These are phyloP conservation scores for Ascochyta rabiei DNA, from an alignment of 2,329 filamentous ascomycete genomes.

Conservation along the genomic window DNA sequence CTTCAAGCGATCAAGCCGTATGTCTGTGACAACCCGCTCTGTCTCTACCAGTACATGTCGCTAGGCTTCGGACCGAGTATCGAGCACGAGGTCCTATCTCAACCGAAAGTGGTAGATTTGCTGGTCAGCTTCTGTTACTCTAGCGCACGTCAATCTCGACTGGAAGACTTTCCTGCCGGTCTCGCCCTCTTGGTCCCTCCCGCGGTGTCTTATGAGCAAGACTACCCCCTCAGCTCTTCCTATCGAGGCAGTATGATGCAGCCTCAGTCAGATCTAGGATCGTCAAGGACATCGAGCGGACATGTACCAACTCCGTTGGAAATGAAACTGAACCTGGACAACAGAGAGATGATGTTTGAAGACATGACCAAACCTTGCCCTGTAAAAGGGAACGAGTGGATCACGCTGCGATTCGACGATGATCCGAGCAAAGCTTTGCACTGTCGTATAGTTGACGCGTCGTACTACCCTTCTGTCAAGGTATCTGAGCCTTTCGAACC, in stretches of 20 bases:
- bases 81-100: slow-evolving; percentile 80
- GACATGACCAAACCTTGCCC: slow-evolving; percentile 33
- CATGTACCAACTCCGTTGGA: not conserved
- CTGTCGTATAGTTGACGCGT: slow-evolving; percentile 57
- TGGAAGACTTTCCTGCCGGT: slow-evolving; percentile 63
- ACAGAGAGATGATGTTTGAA: slow-evolving; percentile 53
- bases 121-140: slow-evolving; percentile 81
- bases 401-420: slow-evolving; percentile 46
- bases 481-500: slow-evolving; percentile 35
- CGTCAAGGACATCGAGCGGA: not conserved
- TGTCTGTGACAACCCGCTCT: slow-evolving; percentile 77
- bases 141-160: slow-evolving; percentile 53
- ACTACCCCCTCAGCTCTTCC: slow-evolving; percentile 8
- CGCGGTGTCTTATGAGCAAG: slow-evolving; percentile 21
- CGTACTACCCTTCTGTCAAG: slow-evolving; percentile 52
- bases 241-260: not conserved
- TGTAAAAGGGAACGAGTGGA: slow-evolving; percentile 60
- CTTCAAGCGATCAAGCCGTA: slow-evolving; percentile 75
- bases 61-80: slow-evolving; percentile 85
- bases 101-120: slow-evolving; percentile 83
- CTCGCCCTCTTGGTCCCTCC: slow-evolving; percentile 61
- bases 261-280: not conserved
- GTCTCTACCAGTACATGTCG: slow-evolving; percentile 85
- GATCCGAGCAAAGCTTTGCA: slow-evolving; percentile 46
- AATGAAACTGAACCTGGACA: slow-evolving; percentile 43